Percentiles rank a stretch among this genome's conserved stretches.
Evolutionary conservation across 306 rosid species (phyloP).

Genomic region (Neltuma alba): DNA sequence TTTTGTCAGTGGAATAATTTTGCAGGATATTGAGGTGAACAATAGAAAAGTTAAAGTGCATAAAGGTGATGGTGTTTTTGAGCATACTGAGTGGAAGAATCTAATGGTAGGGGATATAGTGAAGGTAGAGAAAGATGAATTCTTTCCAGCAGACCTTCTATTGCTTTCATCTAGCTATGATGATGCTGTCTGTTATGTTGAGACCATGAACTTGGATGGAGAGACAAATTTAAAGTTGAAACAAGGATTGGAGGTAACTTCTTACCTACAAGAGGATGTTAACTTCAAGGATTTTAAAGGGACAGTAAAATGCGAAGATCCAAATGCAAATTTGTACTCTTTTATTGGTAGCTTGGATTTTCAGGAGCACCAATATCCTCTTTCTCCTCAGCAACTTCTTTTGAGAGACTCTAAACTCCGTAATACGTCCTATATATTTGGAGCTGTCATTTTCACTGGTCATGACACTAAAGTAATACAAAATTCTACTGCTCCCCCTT

Average conservation of each 20-base stretch:
- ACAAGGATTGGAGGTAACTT: constrained; percentile 66
- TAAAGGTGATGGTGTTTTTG: constrained; percentile 49
- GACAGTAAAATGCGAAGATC: constrained; percentile 66
- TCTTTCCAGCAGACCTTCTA: constrained; percentile 71
- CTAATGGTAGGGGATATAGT: constrained; percentile 68
- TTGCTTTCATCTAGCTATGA: constrained; percentile 69
- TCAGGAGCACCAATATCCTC: constrained; percentile 52
- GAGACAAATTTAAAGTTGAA: constrained; percentile 66
- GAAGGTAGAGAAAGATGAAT: constrained; percentile 42
- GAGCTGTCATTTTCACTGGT: constrained; percentile 69
- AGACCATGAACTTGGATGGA: constrained; percentile 23
- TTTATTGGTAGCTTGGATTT: constrained; percentile 63
- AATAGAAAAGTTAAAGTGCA: constrained; percentile 58
- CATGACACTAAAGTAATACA: constrained; percentile 72
- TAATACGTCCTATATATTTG: constrained; percentile 62
- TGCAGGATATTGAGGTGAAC: constrained; percentile 68
- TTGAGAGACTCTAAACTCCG: constrained; percentile 79
- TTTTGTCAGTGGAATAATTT: constrained; percentile 1
- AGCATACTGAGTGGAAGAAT: constrained; percentile 58
- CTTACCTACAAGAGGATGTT: constrained; percentile 44
- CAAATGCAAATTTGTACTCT: constrained; percentile 69
- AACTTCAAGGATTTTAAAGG: constrained; percentile 47
- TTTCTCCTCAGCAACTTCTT: constrained; percentile 73
- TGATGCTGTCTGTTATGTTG: constrained; percentile 49
- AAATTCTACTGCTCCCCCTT: constrained; percentile 77